Evolutionary conservation across 768 basidiomycete species (phyloP).

Genomic region (Podaxis mareebaensis): DNA sequence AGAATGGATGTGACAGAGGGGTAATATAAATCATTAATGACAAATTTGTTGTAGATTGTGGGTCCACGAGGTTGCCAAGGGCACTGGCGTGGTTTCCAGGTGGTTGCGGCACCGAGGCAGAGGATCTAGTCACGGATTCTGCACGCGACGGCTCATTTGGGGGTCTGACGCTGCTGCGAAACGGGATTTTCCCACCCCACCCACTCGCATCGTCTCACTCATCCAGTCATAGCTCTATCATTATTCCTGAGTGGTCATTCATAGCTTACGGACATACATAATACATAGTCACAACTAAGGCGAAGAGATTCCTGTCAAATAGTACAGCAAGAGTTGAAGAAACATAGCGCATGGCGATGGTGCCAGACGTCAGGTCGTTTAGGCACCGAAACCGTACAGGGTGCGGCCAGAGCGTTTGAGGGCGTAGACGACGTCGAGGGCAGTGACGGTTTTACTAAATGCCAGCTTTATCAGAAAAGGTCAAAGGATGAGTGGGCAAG

Average conservation of each 20-base stretch:
- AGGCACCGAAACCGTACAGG: constrained; percentile 82
- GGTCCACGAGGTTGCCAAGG: neutral
- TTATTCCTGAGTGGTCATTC: neutral
- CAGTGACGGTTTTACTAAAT: constrained; percentile 77
- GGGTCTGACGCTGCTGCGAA: neutral
- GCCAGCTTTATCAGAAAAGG: neutral
- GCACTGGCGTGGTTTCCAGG: neutral
- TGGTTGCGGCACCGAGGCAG: neutral
- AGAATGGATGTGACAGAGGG: neutral
- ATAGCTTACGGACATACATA: constrained; percentile 13
- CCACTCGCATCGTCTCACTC: neutral
- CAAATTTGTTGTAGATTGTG: neutral
- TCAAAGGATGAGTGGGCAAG: neutral
- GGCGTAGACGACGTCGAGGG: constrained; percentile 80
- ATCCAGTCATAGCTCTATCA: neutral
- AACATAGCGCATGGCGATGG: neutral
- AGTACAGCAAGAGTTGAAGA: neutral
- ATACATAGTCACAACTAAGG: constrained; percentile 9
- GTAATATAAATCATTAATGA: neutral
- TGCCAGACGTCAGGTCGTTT: constrained; percentile 19
- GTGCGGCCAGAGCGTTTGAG: constrained; percentile 76
- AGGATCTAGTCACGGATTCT: neutral
- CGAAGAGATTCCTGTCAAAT: neutral
- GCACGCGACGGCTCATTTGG: neutral
- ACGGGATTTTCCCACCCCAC: constrained; percentile 10